Conservation (phyloP, 768 basidiomycete genomes). For the Agrocybe pediades region DNA sequence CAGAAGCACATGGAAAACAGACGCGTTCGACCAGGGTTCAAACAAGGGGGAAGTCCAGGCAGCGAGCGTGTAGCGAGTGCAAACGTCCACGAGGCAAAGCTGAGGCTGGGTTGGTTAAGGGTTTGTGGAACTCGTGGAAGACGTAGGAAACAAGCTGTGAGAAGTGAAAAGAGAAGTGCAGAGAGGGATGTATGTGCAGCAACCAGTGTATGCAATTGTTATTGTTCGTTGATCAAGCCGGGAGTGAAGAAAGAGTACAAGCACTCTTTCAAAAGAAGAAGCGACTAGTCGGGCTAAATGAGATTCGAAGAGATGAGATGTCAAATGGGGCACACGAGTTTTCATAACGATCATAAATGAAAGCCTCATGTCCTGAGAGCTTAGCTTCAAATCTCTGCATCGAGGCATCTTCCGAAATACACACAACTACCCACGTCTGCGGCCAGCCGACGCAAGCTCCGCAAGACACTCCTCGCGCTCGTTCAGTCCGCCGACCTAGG, state of each 20-base stretch:
- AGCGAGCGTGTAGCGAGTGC: constrained; percentile 46
- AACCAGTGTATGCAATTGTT: constrained; percentile 29
- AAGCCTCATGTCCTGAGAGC: constrained; percentile 39
- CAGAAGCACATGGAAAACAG: constrained; percentile 24
- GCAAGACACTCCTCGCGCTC: background rate
- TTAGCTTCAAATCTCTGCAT: constrained; percentile 18
- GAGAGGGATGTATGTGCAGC: constrained; percentile 21
- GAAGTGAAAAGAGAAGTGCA: constrained; percentile 14
- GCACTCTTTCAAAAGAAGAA: constrained; percentile 28
- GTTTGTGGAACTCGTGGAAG: constrained; percentile 27
- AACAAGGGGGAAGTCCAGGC: constrained; percentile 48
- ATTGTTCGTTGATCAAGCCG: constrained; percentile 34
- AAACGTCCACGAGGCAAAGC: constrained; percentile 51
- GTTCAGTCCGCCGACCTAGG: background rate
- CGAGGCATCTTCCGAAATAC: background rate
- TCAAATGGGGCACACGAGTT: constrained; percentile 39
- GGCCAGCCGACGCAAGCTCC: background rate
- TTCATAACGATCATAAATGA: constrained; percentile 33
- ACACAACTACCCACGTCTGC: background rate
- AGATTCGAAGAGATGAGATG: constrained; percentile 24
- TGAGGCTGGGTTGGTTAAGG: constrained; percentile 36
- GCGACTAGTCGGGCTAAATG: constrained; percentile 27
- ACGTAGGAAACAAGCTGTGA: constrained; percentile 16
- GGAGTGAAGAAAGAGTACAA: constrained; percentile 22
- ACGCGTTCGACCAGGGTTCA: constrained; percentile 25